phyloP scores from a whole-genome alignment of 2,329 filamentous ascomycete species.

The Helotiales sp. region DNA sequence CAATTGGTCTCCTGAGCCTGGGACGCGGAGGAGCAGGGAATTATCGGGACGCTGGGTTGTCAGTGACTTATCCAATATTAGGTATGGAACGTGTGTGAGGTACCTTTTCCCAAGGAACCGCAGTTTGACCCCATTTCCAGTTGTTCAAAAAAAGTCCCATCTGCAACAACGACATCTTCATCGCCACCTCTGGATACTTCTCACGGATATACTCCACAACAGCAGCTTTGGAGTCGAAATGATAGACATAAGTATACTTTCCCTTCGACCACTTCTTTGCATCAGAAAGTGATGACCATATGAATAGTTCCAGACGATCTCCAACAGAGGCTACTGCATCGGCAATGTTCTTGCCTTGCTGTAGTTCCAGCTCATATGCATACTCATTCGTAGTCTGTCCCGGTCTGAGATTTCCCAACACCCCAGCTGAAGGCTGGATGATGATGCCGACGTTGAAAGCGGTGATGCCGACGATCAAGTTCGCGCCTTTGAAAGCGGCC shows the following conservation, averaged over 20 bases:
- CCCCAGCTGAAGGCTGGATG: not conserved
- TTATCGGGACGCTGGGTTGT: slow-evolving; percentile 17
- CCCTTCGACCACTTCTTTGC: slow-evolving; percentile 38
- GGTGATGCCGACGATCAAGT: slow-evolving; percentile 40
- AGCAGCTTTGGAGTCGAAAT: slow-evolving; percentile 40
- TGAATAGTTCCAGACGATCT: slow-evolving; percentile 32
- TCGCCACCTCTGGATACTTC: slow-evolving; percentile 28
- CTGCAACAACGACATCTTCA: slow-evolving; percentile 36
- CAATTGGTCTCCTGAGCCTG: slow-evolving; percentile 10
- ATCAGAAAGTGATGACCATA: slow-evolving; percentile 37
- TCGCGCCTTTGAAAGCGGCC: slow-evolving; percentile 39
- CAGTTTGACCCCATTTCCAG: slow-evolving; percentile 21
- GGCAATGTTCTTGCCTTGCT: slow-evolving; percentile 55
- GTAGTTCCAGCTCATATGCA: slow-evolving; percentile 47
- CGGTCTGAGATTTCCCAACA: slow-evolving; percentile 32
- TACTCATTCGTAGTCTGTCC: slow-evolving; percentile 32
- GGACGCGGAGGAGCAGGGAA: slow-evolving; percentile 11
- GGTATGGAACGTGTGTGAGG: not conserved
- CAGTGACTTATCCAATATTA: not conserved
- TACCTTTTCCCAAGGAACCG: slow-evolving; percentile 21
- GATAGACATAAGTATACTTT: slow-evolving; percentile 39
- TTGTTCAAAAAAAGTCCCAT: slow-evolving; percentile 38
- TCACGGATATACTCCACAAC: slow-evolving; percentile 31
- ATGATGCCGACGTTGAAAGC: slow-evolving; percentile 31
- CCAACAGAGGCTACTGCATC: slow-evolving; percentile 43